Base-by-base conservation (phyloP, 1,284 basidiomycete species). In the Puccinia horiana region DNA sequence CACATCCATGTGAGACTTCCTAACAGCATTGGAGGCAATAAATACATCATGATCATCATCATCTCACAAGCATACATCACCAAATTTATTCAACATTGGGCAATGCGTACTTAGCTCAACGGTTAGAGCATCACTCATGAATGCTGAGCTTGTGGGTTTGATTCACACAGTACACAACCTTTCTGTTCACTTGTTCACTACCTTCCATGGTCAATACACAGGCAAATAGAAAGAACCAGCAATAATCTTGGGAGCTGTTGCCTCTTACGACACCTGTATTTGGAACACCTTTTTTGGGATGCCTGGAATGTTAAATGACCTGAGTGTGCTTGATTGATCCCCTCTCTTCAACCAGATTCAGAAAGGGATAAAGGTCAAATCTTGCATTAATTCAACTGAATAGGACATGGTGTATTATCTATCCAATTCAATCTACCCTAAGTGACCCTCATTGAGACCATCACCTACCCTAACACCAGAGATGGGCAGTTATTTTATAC, bases 211-310 rank as follows among this genome's bases (percentile, higher is more conserved):
- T 18, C 18, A 32, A 0, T 77, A 63, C 35, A 44, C 14, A 16
- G 58, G 61, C 18, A 77, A 67, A 77, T 58, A 77, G 26, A 52
- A 72, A 18, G 61, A 63, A 29, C 69, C 69, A 65, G 32, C 61
- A 32, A 14, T 65, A 8, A 29, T 69, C 18, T 26, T 69, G 11
- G 32, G 11, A 40, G 65, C 65, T 20, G 65, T 69, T 23, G 35
- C 42, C 32, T 26, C 23, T 1, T 26, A 69, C 18, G 65, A 40
- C 42, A 29, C 29, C 6, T 69, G 61, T 16, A 8, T 65, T 61
- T 61, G 58, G 58, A 8, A 9, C 23, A n/a, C n/a, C n/a, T n/a
- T n/a, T n/a, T n/a, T n/a, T n/a, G n/a, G n/a, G n/a, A n/a, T n/a
- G 23, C 58, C 58, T 9, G 58, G 58, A 11, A 26, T 23, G 11